Conservation (phyloP, 2,329 filamentous ascomycete species). For the Pestalotiopsis sp. region DNA sequence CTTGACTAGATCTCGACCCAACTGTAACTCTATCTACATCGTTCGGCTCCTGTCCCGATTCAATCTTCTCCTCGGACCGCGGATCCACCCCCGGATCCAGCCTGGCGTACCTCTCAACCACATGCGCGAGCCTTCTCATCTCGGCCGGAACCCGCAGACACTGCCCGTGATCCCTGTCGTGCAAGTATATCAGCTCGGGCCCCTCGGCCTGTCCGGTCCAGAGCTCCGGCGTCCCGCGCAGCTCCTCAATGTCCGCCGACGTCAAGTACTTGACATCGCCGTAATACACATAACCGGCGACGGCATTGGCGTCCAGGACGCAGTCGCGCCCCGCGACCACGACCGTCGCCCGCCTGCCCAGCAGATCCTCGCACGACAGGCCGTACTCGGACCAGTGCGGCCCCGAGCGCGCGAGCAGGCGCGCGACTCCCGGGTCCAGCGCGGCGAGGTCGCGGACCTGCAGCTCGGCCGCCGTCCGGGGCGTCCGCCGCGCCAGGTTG, state of each 20-base stretch:
- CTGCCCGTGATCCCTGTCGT: slow-evolving; percentile 28
- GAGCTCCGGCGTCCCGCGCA: background rate
- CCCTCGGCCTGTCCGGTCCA: slow-evolving; percentile 26
- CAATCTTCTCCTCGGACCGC: background rate
- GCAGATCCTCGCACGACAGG: slow-evolving; percentile 16
- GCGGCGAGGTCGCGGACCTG: slow-evolving; percentile 15
- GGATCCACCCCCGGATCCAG: background rate
- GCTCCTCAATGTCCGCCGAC: slow-evolving; percentile 1
- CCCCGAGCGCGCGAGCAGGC: slow-evolving; percentile 13
- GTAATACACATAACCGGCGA: slow-evolving; percentile 27
- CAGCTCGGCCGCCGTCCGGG: slow-evolving; percentile 11
- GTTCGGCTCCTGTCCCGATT: background rate
- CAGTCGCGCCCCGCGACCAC: slow-evolving; percentile 26
- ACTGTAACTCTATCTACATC: background rate
- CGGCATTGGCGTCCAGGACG: slow-evolving; percentile 23
- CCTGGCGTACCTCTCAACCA: slow-evolving; percentile 15
- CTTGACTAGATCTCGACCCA: background rate
- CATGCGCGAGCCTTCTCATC: slow-evolving; percentile 10
- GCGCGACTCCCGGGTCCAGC: slow-evolving; percentile 15
- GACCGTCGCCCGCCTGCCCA: slow-evolving; percentile 23
- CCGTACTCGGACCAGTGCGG: slow-evolving; percentile 16
- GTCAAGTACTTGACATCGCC: slow-evolving; percentile 19
- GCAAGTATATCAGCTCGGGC: slow-evolving; percentile 27
- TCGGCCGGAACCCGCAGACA: slow-evolving; percentile 15
- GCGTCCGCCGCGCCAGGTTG: slow-evolving; percentile 15